Evolutionary conservation across 2,329 filamentous ascomycete genomes (phyloP).

Genomic region (Ceratocystis variospora): DNA sequence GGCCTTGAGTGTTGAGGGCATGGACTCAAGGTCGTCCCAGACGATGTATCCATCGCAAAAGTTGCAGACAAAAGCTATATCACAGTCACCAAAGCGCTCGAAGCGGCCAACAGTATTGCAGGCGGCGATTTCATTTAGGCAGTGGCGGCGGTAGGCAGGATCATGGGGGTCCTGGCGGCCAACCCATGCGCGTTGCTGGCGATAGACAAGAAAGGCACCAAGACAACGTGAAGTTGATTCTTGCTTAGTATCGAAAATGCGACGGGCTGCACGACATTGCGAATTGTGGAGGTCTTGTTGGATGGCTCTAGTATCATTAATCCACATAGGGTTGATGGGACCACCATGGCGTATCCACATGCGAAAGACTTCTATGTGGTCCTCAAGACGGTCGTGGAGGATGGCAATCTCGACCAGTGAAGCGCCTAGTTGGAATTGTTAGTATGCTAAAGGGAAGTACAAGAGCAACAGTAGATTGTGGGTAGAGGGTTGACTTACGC

Average conservation of each 20-base stretch:
- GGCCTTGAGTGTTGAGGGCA: slow-evolving; percentile 31
- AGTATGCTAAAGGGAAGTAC: neutral
- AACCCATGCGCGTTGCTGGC: slow-evolving; percentile 30
- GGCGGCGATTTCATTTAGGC: slow-evolving; percentile 36
- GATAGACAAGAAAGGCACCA: slow-evolving; percentile 41
- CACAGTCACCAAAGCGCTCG: slow-evolving; percentile 39
- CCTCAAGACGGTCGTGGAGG: slow-evolving; percentile 33
- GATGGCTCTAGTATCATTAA: slow-evolving; percentile 37
- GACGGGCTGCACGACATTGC: slow-evolving; percentile 43
- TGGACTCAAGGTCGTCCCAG: slow-evolving; percentile 42
- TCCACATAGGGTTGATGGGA: slow-evolving; percentile 43
- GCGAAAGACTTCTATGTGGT: slow-evolving; percentile 37
- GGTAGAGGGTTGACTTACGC: slow-evolving; percentile 3
- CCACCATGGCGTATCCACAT: slow-evolving; percentile 43
- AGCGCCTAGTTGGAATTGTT: slow-evolving; percentile 29
- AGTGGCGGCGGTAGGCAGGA: slow-evolving; percentile 28
- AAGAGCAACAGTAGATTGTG: neutral
- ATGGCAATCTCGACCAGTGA: slow-evolving; percentile 38
- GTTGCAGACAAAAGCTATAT: slow-evolving; percentile 46
- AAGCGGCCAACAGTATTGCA: slow-evolving; percentile 43
- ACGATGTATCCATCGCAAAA: slow-evolving; percentile 47
- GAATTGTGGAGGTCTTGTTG: slow-evolving; percentile 41
- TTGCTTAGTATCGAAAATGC: slow-evolving; percentile 41
- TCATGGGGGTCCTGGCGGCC: slow-evolving; percentile 22
- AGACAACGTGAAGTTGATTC: slow-evolving; percentile 38